Conservation (phyloP, 2,329 filamentous ascomycete genomes). For the Talaromyces marneffei region DNA sequence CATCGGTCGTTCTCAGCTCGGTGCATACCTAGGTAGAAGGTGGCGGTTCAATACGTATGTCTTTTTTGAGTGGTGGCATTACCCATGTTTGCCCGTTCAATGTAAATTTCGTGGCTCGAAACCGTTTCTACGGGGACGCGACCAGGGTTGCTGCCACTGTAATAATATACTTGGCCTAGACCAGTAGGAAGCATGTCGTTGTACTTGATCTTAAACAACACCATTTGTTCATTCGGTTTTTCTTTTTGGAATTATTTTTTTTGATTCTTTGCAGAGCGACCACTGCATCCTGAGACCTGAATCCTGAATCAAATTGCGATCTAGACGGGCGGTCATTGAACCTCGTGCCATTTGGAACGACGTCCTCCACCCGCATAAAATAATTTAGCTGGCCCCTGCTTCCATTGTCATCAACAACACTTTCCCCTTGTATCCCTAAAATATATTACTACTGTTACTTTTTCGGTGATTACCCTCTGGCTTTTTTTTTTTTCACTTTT, state of each 20-base stretch:
- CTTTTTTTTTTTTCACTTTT: too few relatives aligned
- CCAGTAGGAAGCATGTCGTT: background rate
- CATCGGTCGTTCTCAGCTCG: background rate
- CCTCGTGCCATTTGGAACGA: background rate
- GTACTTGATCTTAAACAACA: background rate
- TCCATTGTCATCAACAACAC: background rate
- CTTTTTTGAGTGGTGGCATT: background rate
- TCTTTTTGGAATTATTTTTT: background rate
- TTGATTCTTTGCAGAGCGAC: background rate
- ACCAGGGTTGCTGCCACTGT: slow-evolving; percentile 5
- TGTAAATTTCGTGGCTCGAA: background rate
- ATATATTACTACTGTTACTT: background rate
- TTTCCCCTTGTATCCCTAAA: slow-evolving; percentile 1
- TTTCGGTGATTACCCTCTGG: too few relatives aligned
- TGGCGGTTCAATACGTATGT: background rate
- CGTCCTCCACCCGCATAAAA: slow-evolving; percentile 8
- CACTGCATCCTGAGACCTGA: too few relatives aligned
- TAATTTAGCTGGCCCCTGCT: slow-evolving; percentile 12
- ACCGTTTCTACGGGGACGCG: slow-evolving; percentile 1
- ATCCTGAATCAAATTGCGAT: background rate
- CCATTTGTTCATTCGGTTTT: background rate
- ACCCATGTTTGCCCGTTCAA: background rate
- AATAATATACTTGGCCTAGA: slow-evolving; percentile 1
- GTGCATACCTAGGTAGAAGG: background rate
- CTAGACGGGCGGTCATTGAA: background rate